Evolutionary conservation across 2,329 filamentous ascomycete genomes (phyloP), one percentile per base, ranked within the genome.

Genomic region (Xylariaceae sp.): DNA sequence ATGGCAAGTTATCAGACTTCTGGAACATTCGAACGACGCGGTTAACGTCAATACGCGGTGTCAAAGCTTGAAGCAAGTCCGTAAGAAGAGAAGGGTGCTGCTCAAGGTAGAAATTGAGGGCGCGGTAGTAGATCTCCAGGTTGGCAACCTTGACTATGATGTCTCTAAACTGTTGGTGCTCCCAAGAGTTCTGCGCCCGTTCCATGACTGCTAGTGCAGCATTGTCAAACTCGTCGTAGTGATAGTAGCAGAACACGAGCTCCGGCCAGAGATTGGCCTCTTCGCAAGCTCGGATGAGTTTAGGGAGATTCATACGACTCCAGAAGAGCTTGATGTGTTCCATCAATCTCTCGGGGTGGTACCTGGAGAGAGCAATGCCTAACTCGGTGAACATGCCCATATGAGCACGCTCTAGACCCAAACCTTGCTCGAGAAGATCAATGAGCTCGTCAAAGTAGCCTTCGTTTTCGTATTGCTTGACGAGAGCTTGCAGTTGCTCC

Each of bases 401-500:
- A 70, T 97, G 91, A 29, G 86, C 89, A 64, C 87, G 84, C 76
- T 96, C 91, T 50, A 97, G 81, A 59, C 94, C 94, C 53, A 99
- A 84, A 65, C 95, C 94, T 69, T 95, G 91, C 76, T 99, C 92
- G 35, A 99, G 84, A 47, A 99, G 80, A 64, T 86, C 82, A 67
- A 99, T 99, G 60, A 99, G 87, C 76, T 99, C 94, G 64, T 99
- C 94, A 64, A 99, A 99, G 80, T 96, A 99, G 56, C 94, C 94
- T 65, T 96, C 92, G 62, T 83, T 81, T 80, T 99, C 95, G 70
- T 99, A 99, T 71, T 97, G 91, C 77, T 91, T 91, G 65, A 97
- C 92, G 37, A 99, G 84, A 63, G 89, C 87, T 68, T 91, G 84
- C 50, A 99, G 79, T 72, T 99, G 94, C 73, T 99, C 94, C 30